Evolutionary conservation across 2,329 filamentous ascomycete genomes (phyloP), one percentile per base, ranked within the genome.

Genomic region (Aspergillus brasiliensis): DNA sequence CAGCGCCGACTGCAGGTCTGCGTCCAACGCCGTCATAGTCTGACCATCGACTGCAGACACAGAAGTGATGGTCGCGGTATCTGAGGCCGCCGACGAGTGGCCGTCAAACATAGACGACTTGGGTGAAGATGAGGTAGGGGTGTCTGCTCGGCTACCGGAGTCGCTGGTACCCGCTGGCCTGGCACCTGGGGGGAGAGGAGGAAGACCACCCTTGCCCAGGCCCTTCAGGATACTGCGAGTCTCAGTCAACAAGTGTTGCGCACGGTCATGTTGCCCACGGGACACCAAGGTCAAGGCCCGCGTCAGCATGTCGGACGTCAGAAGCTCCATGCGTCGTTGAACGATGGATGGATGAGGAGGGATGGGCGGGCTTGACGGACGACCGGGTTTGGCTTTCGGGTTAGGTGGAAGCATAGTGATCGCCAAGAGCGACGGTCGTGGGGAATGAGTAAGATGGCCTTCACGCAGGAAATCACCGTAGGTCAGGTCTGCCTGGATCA

Each of bases 261-360:
- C 95, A 37, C 93, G 90, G 71, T 99, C 95, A 73, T 97, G 91
- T 77, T 98, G 94, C 34, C 91, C 92, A 38, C 92, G 87, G 61
- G 91, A 91, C 19, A 98, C 93, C 19, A 99, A 84, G 0, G 92
- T 97, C 62, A 99, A 81, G 13, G 95, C 93, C 60, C 95, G 85
- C 7, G 92, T 96, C 64, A 99, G 85, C 95, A 99, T 99, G 74
- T 99, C 95, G 1, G 94, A 98, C 2, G 95, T 98, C 56, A 99
- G 84, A 28, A 99, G 83, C 77, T 99, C 95, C 95, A 99, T 99
- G 48, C 95, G 90, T 42, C 95, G 87, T 78, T 99, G 95, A 6
- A 99, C 94, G 61, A 99, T 92, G 63, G 89, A 91, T 4, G 95
- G 93, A 73, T 98, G 95, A 48, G 95, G 94, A 13, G 95, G 95